phyloP scores from a whole-genome alignment of 352 stramenopile genomes.

The Pythium aphanidermatum region DNA sequence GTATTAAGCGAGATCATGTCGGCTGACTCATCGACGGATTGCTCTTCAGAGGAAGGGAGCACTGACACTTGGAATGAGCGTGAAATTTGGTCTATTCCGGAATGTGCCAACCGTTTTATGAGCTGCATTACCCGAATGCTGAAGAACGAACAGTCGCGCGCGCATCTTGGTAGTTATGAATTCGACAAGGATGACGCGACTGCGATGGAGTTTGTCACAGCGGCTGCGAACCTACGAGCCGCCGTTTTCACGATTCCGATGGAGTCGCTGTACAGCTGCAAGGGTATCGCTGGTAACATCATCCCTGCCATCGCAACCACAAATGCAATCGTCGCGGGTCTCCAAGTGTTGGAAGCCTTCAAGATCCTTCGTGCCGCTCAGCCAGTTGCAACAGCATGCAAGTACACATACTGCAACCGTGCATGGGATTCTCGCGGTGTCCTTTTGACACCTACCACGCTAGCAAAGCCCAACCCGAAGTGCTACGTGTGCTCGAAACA shows the following conservation, averaged over 20 bases:
- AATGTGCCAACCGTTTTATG: conserved; percentile 89
- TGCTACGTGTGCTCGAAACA: conserved; percentile 97
- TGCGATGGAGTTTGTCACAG: conserved; percentile 97
- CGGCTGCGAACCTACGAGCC: conserved; percentile 95
- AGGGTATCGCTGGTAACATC: conserved; percentile 99
- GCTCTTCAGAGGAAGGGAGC: conserved; percentile 13
- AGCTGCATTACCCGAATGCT: conserved; percentile 58
- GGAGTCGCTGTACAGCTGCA: conserved; percentile 89
- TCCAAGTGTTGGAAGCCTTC: conserved; percentile 87
- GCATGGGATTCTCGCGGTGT: conserved; percentile 88
- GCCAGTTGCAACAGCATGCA: conserved; percentile 70
- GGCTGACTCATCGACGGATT: conserved; percentile 6
- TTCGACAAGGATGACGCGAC: conserved; percentile 98
- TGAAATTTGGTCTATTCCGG: conserved; percentile 80
- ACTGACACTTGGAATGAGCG: conserved; percentile 66
- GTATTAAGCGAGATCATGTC: conserved; percentile 50
- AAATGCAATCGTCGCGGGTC: conserved; percentile 99
- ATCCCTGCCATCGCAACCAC: conserved; percentile 99
- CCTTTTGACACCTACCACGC: conserved; percentile 86
- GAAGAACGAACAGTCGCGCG: conserved; percentile 40
- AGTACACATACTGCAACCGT: conserved; percentile 94
- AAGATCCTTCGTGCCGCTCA: conserved; percentile 65
- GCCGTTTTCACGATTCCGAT: conserved; percentile 75
- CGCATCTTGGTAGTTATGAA: conserved; percentile 65
- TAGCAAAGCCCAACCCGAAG: conserved; percentile 89